Base-by-base conservation (phyloP, 495 filamentous ascomycete genomes). In the Hypoxylon rickii region DNA sequence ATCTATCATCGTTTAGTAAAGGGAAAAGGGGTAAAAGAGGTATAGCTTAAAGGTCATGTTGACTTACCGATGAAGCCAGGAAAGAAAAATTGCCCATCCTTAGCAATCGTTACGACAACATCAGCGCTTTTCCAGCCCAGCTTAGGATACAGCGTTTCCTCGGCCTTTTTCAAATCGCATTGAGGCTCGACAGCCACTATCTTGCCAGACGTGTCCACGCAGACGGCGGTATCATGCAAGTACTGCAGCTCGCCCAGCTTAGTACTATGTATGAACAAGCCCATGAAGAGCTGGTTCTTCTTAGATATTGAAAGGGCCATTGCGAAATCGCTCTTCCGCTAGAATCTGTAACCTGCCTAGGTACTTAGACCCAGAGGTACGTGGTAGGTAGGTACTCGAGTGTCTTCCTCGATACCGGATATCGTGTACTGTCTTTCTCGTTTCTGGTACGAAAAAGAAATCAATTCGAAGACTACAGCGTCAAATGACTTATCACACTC, bases 31-130 rank as follows among this genome's bases (percentile, higher is more conserved):
- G 51, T 13, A 2, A 34, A 39, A 24, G 7, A 6, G 7, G n/a
- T n/a, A n/a, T n/a, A n/a, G n/a, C n/a, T n/a, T n/a, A n/a, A n/a
- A n/a, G n/a, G n/a, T n/a, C n/a, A n/a, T n/a, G n/a, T n/a, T n/a
- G n/a, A 33, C 76, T 34, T 62, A 92, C 89, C 90, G 37, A 97
- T 86, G 68, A 97, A 96, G 11, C 93, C 93, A 0, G 93, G 93
- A 63, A 97, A 96, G 75, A 93, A 96, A 71, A 96, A 97, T 50
- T 86, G 76, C 7, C 75, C 77, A 40, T 76, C 71, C 51, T 32
- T 20, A 44, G 55, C 29, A 15, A 71, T 54, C 7, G 78, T 64
- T 12, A 74, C 67, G 10, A 71, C 55, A 15, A 77, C 75, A n/a
- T 70, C 74, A 1, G 63, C 64, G 1, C 37, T 18, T 6, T 51